Evolutionary conservation across 148 eudicot genomes (phyloP), one percentile per base, ranked within the genome.

Genomic region (Camellia granthamiana): DNA sequence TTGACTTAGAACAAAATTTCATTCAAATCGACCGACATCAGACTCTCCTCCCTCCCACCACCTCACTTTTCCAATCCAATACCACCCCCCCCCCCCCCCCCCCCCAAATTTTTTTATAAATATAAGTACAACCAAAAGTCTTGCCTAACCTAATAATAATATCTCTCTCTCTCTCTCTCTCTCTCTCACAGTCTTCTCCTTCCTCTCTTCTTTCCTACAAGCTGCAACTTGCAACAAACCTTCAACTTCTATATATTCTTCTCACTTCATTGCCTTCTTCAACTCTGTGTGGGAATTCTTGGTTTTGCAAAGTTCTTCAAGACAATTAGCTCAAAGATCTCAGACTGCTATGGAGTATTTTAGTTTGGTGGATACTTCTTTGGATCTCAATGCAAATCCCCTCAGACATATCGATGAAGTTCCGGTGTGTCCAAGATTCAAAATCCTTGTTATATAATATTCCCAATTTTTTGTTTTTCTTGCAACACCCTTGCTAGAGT

Each of bases 301-400:
- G 38, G 38, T 55, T 3, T 13, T 55, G 59, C 12, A 55, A 55
- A 55, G 8, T 55, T 55, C 12, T 10, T 55, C 13, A 55, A 55
- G 6, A 30, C 38, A 30, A 51, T 16, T 58, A 14, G 16, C 23
- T 19, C 49, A 8, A 55, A 30, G 54, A 21, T 21, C n/a, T 16
- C 18, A 30, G 6, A 12, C 44, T 23, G 5, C 46, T 19, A 94
- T 94, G 98, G 97, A 89, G 69, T 92, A 88, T 81, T 80, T 90
- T 0, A 81, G 91, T 44, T 88, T 89, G 88, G 61, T 90, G 71
- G 83, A 89, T 81, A 88, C 97, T 81, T 89, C 97, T 6, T 81
- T 91, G 89, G 91, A 92, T 89, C 87, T 89, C 14, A 83, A 84
- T 59, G 56, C 62, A 12, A 83, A 74, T 51, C 90, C 97, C 61